phyloP scores from a whole-genome alignment of 1,284 basidiomycete species.

The Cerrena zonata region DNA sequence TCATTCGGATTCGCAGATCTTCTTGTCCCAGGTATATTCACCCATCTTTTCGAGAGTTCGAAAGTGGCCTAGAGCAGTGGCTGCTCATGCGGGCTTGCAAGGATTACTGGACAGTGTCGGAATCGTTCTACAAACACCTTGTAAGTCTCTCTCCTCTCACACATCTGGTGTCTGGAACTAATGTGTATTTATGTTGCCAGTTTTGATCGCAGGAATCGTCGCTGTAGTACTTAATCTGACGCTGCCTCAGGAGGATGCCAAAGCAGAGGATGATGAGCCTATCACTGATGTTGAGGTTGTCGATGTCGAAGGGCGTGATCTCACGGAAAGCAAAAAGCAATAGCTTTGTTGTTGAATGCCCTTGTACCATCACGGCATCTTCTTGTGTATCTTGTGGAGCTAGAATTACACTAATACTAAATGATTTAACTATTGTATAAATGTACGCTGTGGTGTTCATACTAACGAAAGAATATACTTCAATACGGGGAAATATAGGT shows the following conservation, averaged over 20 bases:
- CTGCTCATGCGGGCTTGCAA: slow-evolving; percentile 52
- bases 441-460: no score
- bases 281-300: slow-evolving; percentile 16
- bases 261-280: slow-evolving; percentile 26
- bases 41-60: slow-evolving; percentile 65
- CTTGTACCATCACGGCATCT: no score
- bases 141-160: slow-evolving; percentile 39
- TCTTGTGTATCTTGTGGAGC: no score
- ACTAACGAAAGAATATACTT: no score
- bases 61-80: slow-evolving; percentile 13
- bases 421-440: no score
- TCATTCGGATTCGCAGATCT: slow-evolving; percentile 71
- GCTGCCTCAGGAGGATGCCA: slow-evolving; percentile 46
- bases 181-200: slow-evolving; percentile 30
- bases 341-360: not conserved
- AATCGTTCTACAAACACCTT: slow-evolving; percentile 73
- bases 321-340: slow-evolving; percentile 12
- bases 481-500: no score
- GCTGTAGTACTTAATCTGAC: slow-evolving; percentile 63
- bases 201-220: slow-evolving; percentile 62
- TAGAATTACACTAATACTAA: no score
- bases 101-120: slow-evolving; percentile 76
- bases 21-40: slow-evolving; percentile 56
- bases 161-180: not conserved
- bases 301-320: slow-evolving; percentile 24